Evolutionary conservation across 2,329 filamentous ascomycete species (phyloP).

Genomic region (Monosporascus sp.): DNA sequence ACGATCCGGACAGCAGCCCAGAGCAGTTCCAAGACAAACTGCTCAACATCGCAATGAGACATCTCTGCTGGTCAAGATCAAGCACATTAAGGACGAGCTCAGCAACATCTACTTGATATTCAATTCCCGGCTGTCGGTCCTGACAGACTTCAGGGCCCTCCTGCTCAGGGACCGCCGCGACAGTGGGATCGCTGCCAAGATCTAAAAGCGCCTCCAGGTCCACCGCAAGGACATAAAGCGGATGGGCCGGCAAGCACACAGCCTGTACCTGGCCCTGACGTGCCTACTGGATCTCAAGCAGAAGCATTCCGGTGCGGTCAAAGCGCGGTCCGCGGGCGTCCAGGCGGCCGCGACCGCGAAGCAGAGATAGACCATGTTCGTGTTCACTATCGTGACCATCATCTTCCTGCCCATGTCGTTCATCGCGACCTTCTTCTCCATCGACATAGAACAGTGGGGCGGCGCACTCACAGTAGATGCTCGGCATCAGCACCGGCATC

Average conservation of each 20-base stretch:
- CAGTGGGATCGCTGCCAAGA: conserved; percentile 31
- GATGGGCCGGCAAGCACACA: conserved; percentile 46
- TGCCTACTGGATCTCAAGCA: conserved; percentile 58
- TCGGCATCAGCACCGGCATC: conserved; percentile 26
- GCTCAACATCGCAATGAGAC: conserved; percentile 57
- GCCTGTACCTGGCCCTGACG: conserved; percentile 52
- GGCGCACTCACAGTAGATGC: conserved; percentile 38
- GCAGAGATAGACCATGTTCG: conserved; percentile 30
- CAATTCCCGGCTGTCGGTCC: conserved; percentile 40
- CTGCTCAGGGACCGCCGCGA: too few relatives aligned
- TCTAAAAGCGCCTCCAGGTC: conserved; percentile 3
- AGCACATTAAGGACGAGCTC: conserved; percentile 63
- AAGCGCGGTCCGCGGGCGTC: conserved; percentile 51
- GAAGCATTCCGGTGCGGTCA: conserved; percentile 58
- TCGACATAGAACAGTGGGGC: conserved; percentile 35
- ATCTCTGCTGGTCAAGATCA: conserved; percentile 55
- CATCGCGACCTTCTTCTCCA: conserved; percentile 30
- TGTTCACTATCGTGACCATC: conserved; percentile 34
- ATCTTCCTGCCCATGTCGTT: conserved; percentile 32
- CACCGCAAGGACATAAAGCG: too few relatives aligned
- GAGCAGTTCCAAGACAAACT: conserved; percentile 46
- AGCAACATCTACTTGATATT: conserved; percentile 54
- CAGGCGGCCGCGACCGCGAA: conserved; percentile 52
- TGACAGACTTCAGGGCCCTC: conserved; percentile 37
- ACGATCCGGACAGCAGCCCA: conserved; percentile 5